Evolutionary conservation across 495 filamentous ascomycete genomes (phyloP), one percentile per base, ranked within the genome.

Genomic region (Podospora tetraspora): DNA sequence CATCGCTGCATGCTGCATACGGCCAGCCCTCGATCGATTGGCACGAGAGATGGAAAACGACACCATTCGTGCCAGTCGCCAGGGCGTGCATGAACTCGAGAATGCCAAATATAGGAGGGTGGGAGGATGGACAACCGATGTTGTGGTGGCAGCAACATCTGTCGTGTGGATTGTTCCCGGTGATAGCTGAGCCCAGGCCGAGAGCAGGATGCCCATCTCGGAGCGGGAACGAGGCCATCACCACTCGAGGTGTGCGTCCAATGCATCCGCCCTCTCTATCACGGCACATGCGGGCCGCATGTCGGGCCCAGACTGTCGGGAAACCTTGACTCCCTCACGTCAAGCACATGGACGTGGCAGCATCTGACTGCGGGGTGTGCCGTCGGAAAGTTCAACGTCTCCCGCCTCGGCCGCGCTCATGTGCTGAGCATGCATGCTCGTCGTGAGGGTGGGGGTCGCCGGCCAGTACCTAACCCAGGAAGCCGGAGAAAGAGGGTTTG

Each of bases 361-460:
- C 56, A 32, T 21, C 25, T 9, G 23, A n/a, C 65, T 66, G 58
- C 43, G 65, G 57, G 65, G 65, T n/a, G 3, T 37, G 57, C 12
- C 27, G n/a, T 56, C 25, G 65, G 64, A 3, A 22, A 52, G 58
- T 52, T 37, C 22, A 58, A 19, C 25, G 24, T 57, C 57, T 64
- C 34, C 62, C 62, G 62, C 34, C 22, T 24, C 34, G 57, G 62
- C 37, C 62, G 62, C 62, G 3, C 13, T 19, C 16, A n/a, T n/a
- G 5, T 52, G 43, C 13, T 52, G 16, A 8, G 5, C 6, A n/a
- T 52, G 16, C 16, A 52, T 52, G 43, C 8, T 19, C 43, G 7
- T n/a, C n/a, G 43, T 7, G 19, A 37, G 13, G 13, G 43, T 52
- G 16, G 19, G 43, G 43, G 43, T 52, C 37, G 13, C 34, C 34